These are phyloP conservation scores for Cryptococcus deneoformans DNA, from an alignment of 1,284 basidiomycete species.

Conservation along the genomic window DNA sequence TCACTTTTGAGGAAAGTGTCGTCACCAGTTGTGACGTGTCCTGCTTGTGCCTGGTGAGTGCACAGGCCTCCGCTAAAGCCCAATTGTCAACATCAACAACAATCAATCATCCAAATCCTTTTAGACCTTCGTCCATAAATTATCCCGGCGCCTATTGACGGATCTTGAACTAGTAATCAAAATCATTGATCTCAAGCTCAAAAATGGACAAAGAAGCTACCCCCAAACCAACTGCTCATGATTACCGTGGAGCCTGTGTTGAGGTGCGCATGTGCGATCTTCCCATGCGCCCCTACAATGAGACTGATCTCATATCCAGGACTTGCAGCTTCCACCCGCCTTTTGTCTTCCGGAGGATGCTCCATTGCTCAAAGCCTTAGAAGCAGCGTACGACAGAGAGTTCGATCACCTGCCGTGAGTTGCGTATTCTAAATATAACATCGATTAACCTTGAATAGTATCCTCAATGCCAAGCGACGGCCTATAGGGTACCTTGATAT, in stretches of 20 bases:
- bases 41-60: too few species aligned
- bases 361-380: constrained; percentile 68
- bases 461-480: constrained; percentile 66
- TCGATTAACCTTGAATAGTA: constrained; percentile 53
- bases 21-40: too few species aligned
- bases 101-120: too few species aligned
- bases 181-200: constrained; percentile 1
- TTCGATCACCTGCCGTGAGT: constrained; percentile 84
- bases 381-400: constrained; percentile 82
- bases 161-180: too few species aligned
- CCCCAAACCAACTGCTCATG: constrained; percentile 40
- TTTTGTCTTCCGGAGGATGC: constrained; percentile 74
- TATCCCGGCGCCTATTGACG: too few species aligned
- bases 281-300: neutral
- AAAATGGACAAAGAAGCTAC: constrained; percentile 37
- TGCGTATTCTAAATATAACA: neutral
- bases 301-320: constrained; percentile 53
- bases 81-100: too few species aligned
- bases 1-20: too few species aligned
- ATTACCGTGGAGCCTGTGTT: constrained; percentile 75
- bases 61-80: too few species aligned
- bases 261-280: constrained; percentile 41
- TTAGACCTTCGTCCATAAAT: too few species aligned
- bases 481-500: constrained; percentile 82
- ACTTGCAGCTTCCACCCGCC: constrained; percentile 82